Percentiles rank a stretch among this genome's conserved stretches.
phyloP scores from a whole-genome alignment of 768 basidiomycete genomes.

The Pholiota conissans region DNA sequence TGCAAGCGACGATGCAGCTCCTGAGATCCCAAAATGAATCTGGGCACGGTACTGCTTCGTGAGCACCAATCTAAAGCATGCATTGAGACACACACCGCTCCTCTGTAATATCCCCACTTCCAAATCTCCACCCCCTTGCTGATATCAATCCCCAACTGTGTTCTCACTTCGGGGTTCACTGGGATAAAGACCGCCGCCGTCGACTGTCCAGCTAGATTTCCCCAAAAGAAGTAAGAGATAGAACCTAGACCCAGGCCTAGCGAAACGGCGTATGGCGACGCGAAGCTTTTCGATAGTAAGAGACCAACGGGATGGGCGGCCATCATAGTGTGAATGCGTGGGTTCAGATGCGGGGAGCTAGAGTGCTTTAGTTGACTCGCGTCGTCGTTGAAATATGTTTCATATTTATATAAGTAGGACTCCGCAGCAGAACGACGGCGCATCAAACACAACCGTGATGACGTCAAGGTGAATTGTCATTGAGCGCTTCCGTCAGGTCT shows the following conservation, averaged over 20 bases:
- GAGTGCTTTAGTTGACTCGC: no score
- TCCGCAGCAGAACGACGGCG: no score
- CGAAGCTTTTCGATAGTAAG: neutral
- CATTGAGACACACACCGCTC: no score
- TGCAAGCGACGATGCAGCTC: neutral
- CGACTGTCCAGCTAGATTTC: slow-evolving; percentile 5
- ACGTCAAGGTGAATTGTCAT: no score
- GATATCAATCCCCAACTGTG: slow-evolving; percentile 1
- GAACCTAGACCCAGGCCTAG: slow-evolving; percentile 5
- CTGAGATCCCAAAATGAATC: slow-evolving; percentile 1
- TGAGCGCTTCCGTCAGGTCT: no score
- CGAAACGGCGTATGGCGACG: slow-evolving; percentile 5
- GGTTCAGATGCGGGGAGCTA: no score
- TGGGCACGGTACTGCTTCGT: no score
- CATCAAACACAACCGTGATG: no score
- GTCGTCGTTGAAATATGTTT: no score
- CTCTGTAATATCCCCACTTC: slow-evolving; percentile 11
- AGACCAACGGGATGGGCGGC: neutral
- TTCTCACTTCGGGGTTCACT: slow-evolving; percentile 1
- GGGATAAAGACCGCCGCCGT: neutral
- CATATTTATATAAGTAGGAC: no score
- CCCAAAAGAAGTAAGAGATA: slow-evolving; percentile 14
- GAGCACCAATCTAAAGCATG: no score
- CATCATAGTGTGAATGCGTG: neutral
- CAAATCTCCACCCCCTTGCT: slow-evolving; percentile 8